phyloP scores from a whole-genome alignment of 768 basidiomycete species.

The Cubamyces lactineus region DNA sequence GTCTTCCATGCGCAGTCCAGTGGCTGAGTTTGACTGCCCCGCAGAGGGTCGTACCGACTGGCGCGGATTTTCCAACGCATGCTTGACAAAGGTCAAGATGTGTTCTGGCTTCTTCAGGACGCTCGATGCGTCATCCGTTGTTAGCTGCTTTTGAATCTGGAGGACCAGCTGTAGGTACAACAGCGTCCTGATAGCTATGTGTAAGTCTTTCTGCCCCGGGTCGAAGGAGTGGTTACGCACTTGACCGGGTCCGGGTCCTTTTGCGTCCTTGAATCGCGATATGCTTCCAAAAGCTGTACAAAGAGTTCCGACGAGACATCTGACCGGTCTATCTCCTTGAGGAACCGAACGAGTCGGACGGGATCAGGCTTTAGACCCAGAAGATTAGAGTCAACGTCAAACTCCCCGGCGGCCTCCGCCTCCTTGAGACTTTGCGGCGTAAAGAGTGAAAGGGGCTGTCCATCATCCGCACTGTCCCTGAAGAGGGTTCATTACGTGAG shows the following conservation, averaged over 20 bases:
- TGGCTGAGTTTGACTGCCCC: not conserved
- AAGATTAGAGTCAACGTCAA: slow-evolving; percentile 55
- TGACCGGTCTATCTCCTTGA: slow-evolving; percentile 65
- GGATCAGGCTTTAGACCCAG: slow-evolving; percentile 81
- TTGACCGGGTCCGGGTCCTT: slow-evolving; percentile 53
- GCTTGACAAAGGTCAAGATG: slow-evolving; percentile 80
- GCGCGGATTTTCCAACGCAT: slow-evolving; percentile 58
- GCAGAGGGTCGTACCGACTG: slow-evolving; percentile 6
- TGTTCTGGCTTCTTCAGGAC: slow-evolving; percentile 70
- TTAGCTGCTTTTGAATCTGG: slow-evolving; percentile 75
- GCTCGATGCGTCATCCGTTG: slow-evolving; percentile 54
- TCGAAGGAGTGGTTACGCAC: slow-evolving; percentile 38
- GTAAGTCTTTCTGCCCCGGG: not conserved
- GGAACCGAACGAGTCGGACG: slow-evolving; percentile 60
- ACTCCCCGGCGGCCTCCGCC: slow-evolving; percentile 45
- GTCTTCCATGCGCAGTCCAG: slow-evolving; percentile 38
- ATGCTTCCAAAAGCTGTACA: slow-evolving; percentile 70
- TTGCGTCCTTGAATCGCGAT: slow-evolving; percentile 48
- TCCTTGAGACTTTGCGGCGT: slow-evolving; percentile 53
- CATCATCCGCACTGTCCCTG: slow-evolving; percentile 26
- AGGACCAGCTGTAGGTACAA: slow-evolving; percentile 80
- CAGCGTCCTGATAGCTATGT: slow-evolving; percentile 52
- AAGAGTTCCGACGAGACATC: slow-evolving; percentile 79
- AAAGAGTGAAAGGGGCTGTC: slow-evolving; percentile 45
- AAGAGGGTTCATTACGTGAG: not conserved